Evolutionary conservation across 495 filamentous ascomycete species (phyloP), one percentile per base, ranked within the genome.

Genomic region (Tirmania nivea): DNA sequence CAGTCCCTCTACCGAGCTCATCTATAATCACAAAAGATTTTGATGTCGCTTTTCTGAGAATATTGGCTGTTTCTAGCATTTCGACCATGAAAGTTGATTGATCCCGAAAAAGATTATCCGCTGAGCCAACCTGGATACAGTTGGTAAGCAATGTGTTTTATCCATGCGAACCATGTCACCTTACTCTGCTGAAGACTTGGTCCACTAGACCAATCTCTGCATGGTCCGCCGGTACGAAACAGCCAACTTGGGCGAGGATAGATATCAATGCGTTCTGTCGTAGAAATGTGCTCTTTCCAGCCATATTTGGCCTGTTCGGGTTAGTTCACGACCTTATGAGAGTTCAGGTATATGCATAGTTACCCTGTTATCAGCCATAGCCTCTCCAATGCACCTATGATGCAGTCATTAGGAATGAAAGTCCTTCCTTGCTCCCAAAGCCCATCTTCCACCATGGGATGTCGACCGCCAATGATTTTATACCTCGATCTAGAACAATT

Each of bases 11-110:
- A 0, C 90, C 90, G 17, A 97, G 80, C 69, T 97, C 90, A 63
- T 97, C 90, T 89, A 97, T 96, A 62, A 97, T 86, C n/a, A 96
- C 90, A 58, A 97, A 88, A 0, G 79, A 84, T 5, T 77, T 70
- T 10, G 70, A 65, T 10, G 81, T 84, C 0, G 82, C 82, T 51
- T 74, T 64, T 34, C 72, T 73, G 36, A 86, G 69, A 54, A 86
- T 86, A 37, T 73, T 69, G 2, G 81, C 79, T 14, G 81, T 82
- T 63, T 86, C 82, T 7, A 84, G 70, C 82, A 86, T 86, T 68
- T 86, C 82, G 3, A 85, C 77, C 81, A 86, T 95, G 70, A 97
- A 97, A 1, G 90, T 97, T 39, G 84, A 92, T 66, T 94, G 90
- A 66, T 92, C 83, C 34, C 77, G 73, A 70, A 82, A 94, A 19